Percentiles rank a stretch among this genome's conserved stretches.
phyloP scores from a whole-genome alignment of 2,329 filamentous ascomycete genomes.

The Furcasterigmium furcatum region DNA sequence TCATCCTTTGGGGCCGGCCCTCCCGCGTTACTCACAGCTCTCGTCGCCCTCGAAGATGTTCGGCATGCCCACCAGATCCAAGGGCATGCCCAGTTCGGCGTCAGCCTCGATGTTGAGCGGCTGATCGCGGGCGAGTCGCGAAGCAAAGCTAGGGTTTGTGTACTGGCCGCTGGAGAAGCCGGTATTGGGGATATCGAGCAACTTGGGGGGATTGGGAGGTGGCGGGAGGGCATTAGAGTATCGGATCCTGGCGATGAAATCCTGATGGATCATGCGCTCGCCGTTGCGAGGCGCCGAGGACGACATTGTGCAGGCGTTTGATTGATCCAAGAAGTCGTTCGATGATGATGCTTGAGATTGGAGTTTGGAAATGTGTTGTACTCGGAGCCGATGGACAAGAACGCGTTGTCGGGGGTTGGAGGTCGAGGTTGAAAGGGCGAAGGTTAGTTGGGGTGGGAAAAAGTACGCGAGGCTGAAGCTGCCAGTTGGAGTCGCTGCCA shows the following conservation, averaged over 20 bases:
- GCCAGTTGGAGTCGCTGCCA: not conserved
- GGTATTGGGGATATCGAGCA: conserved; percentile 94
- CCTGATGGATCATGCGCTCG: conserved; percentile 74
- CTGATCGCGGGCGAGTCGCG: conserved; percentile 84
- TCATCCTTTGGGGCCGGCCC: not conserved
- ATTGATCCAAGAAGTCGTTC: not conserved
- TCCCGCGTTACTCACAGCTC: conserved; percentile 66
- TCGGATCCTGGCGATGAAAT: conserved; percentile 94
- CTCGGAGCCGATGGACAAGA: not conserved
- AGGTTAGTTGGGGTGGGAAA: conserved; percentile 6
- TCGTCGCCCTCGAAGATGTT: conserved; percentile 95
- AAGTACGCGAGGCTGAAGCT: conserved; percentile 13
- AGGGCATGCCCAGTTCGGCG: conserved; percentile 95
- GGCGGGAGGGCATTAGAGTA: conserved; percentile 96
- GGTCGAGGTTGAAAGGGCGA: conserved; percentile 7
- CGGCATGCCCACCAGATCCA: conserved; percentile 92
- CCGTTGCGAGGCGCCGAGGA: conserved; percentile 35
- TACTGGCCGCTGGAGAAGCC: conserved; percentile 85
- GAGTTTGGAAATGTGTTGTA: not conserved
- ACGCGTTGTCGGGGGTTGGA: not conserved
- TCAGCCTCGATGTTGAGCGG: conserved; percentile 95
- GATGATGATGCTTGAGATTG: not conserved
- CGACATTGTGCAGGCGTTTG: conserved; percentile 20
- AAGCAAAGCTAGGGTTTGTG: conserved; percentile 86
- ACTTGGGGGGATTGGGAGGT: conserved; percentile 90